Evolutionary conservation across 805 yeast genomes (phyloP).

Genomic region (Pichia thaimueangensis): DNA sequence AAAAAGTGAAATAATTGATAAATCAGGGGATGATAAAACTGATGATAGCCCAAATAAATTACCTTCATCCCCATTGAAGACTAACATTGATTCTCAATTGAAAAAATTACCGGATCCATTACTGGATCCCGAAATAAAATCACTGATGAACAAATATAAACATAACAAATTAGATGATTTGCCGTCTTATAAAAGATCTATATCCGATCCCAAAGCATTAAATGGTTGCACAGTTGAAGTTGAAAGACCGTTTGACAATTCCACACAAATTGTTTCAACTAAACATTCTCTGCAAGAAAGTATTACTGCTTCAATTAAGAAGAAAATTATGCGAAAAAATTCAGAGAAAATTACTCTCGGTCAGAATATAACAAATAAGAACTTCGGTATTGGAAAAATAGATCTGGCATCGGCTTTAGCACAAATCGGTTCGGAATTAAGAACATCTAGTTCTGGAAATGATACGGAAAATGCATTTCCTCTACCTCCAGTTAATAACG

Average conservation of each 20-base stretch:
- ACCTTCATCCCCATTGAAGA: slow-evolving; percentile 40
- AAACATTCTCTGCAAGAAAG: slow-evolving; percentile 24
- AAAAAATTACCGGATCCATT: slow-evolving; percentile 17
- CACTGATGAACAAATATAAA: slow-evolving; percentile 33
- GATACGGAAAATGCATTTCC: background rate
- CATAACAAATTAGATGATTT: background rate
- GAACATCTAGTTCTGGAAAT: background rate
- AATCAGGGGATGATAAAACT: slow-evolving; percentile 1
- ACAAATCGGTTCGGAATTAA: slow-evolving; percentile 19
- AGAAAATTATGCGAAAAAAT: no score
- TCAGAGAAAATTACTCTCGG: slow-evolving; percentile 23
- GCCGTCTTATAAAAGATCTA: background rate
- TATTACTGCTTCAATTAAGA: slow-evolving; percentile 31
- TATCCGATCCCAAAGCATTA: slow-evolving; percentile 2
- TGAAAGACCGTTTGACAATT: slow-evolving; percentile 6
- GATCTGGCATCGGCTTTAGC: slow-evolving; percentile 24
- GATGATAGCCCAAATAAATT: slow-evolving; percentile 9
- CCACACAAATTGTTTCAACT: slow-evolving; percentile 19
- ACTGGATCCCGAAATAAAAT: slow-evolving; percentile 25
- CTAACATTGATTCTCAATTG: slow-evolving; percentile 3
- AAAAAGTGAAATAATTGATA: background rate
- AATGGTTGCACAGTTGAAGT: background rate
- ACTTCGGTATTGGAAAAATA: slow-evolving; percentile 9
- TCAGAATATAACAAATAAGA: background rate
- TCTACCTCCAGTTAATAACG: background rate